Percentiles rank a stretch among this genome's conserved stretches.
These are phyloP conservation scores for Ciborinia camelliae DNA, from an alignment of 2,329 filamentous ascomycete genomes.

Conservation along the genomic window DNA sequence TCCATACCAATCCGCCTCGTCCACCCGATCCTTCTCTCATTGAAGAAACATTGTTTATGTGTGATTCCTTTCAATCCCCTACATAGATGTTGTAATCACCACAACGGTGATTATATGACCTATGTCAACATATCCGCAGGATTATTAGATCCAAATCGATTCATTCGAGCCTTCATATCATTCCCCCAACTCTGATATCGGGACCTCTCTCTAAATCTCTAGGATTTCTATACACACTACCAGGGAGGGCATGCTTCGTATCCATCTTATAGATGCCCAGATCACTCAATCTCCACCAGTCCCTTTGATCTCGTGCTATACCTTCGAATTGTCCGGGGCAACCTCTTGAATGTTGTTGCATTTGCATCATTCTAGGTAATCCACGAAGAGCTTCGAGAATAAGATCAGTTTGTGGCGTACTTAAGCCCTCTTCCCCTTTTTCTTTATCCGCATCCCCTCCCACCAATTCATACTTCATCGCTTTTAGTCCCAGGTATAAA, in stretches of 20 bases:
- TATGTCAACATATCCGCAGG: neutral
- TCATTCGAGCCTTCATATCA: neutral
- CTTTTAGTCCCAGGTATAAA: constrained; percentile 11
- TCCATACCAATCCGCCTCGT: neutral
- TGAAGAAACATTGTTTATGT: neutral
- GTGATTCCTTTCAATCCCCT: neutral
- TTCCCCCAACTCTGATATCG: neutral
- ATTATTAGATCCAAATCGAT: neutral
- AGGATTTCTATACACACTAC: too few relatives aligned
- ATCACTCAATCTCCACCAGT: constrained; percentile 13
- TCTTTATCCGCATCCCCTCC: constrained; percentile 19
- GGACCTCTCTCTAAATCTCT: neutral
- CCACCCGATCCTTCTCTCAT: neutral
- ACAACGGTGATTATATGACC: neutral
- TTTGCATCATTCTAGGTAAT: constrained; percentile 2
- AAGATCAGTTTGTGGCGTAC: constrained; percentile 4
- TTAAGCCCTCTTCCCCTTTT: neutral
- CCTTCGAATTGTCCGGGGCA: neutral
- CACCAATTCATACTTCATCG: constrained; percentile 17
- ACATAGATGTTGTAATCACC: neutral
- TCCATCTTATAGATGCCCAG: neutral
- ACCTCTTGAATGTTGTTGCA: too few relatives aligned
- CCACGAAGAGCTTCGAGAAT: constrained; percentile 13
- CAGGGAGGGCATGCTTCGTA: neutral
- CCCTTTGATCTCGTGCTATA: neutral